Percentiles rank a stretch among this genome's conserved stretches.
Conservation (phyloP, 208 protist species). For the Trypanosoma cruzi region DNA sequence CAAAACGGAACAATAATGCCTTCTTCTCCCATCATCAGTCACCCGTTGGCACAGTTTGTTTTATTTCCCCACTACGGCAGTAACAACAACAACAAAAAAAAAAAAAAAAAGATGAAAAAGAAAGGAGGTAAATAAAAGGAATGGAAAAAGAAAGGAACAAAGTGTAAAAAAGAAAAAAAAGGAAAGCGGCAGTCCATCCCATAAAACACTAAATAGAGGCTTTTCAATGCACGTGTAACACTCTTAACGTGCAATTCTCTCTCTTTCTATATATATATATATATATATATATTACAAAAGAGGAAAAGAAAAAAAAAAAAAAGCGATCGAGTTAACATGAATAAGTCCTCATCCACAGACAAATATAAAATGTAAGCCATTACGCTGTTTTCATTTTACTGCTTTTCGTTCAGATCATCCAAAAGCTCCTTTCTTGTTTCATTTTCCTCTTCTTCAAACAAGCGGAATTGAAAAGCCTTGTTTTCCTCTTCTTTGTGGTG, state of each 20-base stretch:
- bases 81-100: constrained; percentile 2
- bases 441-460: constrained; percentile 26
- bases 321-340: neutral
- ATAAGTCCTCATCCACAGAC: neutral
- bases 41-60: neutral
- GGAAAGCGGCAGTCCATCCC: neutral
- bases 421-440: constrained; percentile 1
- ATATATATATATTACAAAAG: neutral
- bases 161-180: constrained; percentile 3
- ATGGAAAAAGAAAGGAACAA: neutral
- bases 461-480: constrained; percentile 7
- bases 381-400: neutral
- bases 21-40: constrained; percentile 4
- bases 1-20: constrained; percentile 36
- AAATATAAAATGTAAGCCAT: neutral
- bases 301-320: constrained; percentile 11
- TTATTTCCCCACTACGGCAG: neutral
- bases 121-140: neutral
- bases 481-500: constrained; percentile 31
- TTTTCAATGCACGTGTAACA: neutral
- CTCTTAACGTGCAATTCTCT: neutral
- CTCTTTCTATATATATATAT: neutral
- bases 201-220: neutral
- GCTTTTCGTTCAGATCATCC: neutral
- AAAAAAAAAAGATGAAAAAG: constrained; percentile 3